phyloP scores from a whole-genome alignment of 2,329 filamentous ascomycete species.

The Amphichorda felina region DNA sequence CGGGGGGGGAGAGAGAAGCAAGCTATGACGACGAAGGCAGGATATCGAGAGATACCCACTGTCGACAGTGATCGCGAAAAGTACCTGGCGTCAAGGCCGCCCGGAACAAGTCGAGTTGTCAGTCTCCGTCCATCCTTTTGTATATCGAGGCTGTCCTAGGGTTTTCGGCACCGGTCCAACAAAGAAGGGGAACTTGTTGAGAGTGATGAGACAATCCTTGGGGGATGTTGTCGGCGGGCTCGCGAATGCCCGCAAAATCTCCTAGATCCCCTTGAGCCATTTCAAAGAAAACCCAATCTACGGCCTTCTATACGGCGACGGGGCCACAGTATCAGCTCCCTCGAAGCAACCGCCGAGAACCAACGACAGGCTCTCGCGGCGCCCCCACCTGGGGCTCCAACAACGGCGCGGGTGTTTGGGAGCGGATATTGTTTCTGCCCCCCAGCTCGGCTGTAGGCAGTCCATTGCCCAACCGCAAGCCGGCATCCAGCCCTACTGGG shows the following conservation, averaged over 20 bases:
- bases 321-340: conserved; percentile 2
- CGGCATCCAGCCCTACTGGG: conserved; percentile 3
- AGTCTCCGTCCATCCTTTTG: conserved; percentile 12
- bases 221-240: too few relatives aligned
- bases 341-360: conserved; percentile 1
- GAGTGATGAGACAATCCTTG: not conserved
- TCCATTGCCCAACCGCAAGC: not conserved
- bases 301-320: conserved; percentile 4
- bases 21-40: too few relatives aligned
- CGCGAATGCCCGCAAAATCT: too few relatives aligned
- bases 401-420: not conserved
- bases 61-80: too few relatives aligned
- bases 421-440: not conserved
- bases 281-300: not conserved
- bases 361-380: conserved; percentile 4
- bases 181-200: not conserved
- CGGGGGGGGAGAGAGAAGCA: too few relatives aligned
- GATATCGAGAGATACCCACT: too few relatives aligned
- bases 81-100: too few relatives aligned
- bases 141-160: conserved; percentile 14
- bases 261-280: too few relatives aligned
- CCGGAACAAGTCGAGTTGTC: not conserved
- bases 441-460: not conserved
- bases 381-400: not conserved
- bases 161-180: conserved; percentile 8